Percentiles rank a stretch among this genome's conserved stretches.
Conservation (phyloP, 768 basidiomycete species). For the Collybia sordida region DNA sequence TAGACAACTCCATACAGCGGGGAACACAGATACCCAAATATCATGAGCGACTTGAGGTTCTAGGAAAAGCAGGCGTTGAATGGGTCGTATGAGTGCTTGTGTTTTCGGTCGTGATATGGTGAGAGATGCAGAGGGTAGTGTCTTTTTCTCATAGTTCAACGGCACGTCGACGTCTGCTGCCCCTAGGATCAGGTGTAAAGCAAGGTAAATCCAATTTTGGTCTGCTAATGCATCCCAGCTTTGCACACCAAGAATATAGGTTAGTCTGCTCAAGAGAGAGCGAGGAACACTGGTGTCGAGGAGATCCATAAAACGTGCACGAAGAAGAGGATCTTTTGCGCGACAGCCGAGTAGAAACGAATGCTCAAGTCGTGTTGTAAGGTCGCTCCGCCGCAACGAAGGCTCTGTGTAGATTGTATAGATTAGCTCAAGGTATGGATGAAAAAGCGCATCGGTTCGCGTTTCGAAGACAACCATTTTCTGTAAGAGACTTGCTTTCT, state of each 20-base stretch:
- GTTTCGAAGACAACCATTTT: constrained; percentile 86
- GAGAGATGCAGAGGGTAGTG: constrained; percentile 25
- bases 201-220: constrained; percentile 92
- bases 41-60: constrained; percentile 78
- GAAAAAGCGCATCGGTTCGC: constrained; percentile 76
- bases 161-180: constrained; percentile 45
- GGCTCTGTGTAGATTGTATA: constrained; percentile 94
- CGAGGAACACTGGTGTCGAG: constrained; percentile 88
- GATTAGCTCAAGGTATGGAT: constrained; percentile 84
- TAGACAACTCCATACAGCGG: constrained; percentile 82
- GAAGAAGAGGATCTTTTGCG: constrained; percentile 72
- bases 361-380: constrained; percentile 90
- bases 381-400: constrained; percentile 81
- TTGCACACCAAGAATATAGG: constrained; percentile 90
- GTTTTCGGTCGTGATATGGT: constrained; percentile 41
- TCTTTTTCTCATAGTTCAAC: constrained; percentile 38
- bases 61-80: constrained; percentile 80
- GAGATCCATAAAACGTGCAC: constrained; percentile 86
- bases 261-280: constrained; percentile 76
- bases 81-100: constrained; percentile 65
- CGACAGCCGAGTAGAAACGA: constrained; percentile 92
- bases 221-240: constrained; percentile 93
- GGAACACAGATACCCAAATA: constrained; percentile 87
- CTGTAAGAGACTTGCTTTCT: constrained; percentile 86
- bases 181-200: constrained; percentile 85